These are phyloP conservation scores for Crithidia thermophila DNA, from an alignment of 208 protist species.

Conservation along the genomic window DNA sequence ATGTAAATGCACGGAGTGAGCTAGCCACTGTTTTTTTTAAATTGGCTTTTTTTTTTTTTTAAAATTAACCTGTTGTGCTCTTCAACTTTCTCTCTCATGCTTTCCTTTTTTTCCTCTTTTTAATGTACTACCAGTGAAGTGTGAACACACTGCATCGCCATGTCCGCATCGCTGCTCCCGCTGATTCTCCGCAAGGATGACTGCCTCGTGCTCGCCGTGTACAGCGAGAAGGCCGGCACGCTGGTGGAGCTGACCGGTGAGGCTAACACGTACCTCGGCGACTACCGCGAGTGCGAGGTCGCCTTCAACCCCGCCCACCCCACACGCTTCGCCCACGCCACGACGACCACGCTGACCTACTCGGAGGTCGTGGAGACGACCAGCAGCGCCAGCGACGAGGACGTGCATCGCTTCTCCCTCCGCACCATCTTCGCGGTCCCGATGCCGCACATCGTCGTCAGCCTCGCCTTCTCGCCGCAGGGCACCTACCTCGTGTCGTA, in stretches of 20 bases:
- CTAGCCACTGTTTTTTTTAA: too few relatives aligned
- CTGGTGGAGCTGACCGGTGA: constrained; percentile 51
- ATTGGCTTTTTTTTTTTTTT: constrained; percentile 21
- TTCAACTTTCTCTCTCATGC: background rate
- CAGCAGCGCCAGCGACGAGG: constrained; percentile 18
- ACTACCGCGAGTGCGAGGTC: constrained; percentile 87
- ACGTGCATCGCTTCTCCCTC: constrained; percentile 28
- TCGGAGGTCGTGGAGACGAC: constrained; percentile 47
- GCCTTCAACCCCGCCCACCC: constrained; percentile 57
- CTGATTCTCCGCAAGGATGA: constrained; percentile 82
- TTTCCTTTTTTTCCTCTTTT: background rate
- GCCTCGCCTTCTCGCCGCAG: constrained; percentile 65
- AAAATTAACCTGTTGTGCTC: constrained; percentile 4
- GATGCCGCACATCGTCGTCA: constrained; percentile 65
- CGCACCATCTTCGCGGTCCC: constrained; percentile 59
- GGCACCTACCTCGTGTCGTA: constrained; percentile 80
- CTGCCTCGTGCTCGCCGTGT: constrained; percentile 61
- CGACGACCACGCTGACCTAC: constrained; percentile 72
- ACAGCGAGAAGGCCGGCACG: constrained; percentile 57
- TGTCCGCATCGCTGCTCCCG: constrained; percentile 39
- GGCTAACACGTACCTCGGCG: constrained; percentile 50
- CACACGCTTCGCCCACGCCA: constrained; percentile 79
- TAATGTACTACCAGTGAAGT: too few relatives aligned
- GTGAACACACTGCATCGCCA: too few relatives aligned
- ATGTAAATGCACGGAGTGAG: too few relatives aligned